phyloP scores from a whole-genome alignment of 805 yeast genomes.

The Maudiozyma serrabonitensis region DNA sequence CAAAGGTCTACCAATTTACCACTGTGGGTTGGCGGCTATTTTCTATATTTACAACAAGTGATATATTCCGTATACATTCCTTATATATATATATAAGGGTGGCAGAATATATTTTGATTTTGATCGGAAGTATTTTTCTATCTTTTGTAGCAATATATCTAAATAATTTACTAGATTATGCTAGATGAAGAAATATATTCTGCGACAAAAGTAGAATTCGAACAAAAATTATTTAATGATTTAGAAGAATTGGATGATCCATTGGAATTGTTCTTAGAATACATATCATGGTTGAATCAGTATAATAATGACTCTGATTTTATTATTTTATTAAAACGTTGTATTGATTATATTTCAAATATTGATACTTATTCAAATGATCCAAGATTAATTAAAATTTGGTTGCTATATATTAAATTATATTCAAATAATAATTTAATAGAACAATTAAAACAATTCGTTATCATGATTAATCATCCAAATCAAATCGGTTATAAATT shows the following conservation, averaged over 20 bases:
- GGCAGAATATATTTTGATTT: too few species aligned
- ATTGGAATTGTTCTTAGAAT: conserved; percentile 61
- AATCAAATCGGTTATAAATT: conserved; percentile 48
- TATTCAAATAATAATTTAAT: conserved; percentile 38
- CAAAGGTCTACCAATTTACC: too few species aligned
- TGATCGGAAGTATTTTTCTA: too few species aligned
- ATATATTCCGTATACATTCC: too few species aligned
- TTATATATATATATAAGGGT: too few species aligned
- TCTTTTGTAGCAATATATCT: too few species aligned
- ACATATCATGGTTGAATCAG: conserved; percentile 61
- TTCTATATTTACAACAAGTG: too few species aligned
- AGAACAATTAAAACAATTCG: conserved; percentile 60
- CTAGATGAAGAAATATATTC: neutral
- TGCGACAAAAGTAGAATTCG: conserved; percentile 22
- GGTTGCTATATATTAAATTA: conserved; percentile 66
- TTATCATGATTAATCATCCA: conserved; percentile 57
- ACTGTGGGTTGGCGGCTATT: too few species aligned
- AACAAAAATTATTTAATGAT: conserved; percentile 35
- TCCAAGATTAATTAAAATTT: conserved; percentile 65
- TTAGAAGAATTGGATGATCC: conserved; percentile 75
- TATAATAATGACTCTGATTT: conserved; percentile 35
- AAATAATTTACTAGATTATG: neutral
- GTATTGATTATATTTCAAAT: conserved; percentile 39
- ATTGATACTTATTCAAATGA: conserved; percentile 66
- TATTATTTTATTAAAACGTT: conserved; percentile 48